Conservation (phyloP, 768 basidiomycete species). For the Suillus cothurnatus region DNA sequence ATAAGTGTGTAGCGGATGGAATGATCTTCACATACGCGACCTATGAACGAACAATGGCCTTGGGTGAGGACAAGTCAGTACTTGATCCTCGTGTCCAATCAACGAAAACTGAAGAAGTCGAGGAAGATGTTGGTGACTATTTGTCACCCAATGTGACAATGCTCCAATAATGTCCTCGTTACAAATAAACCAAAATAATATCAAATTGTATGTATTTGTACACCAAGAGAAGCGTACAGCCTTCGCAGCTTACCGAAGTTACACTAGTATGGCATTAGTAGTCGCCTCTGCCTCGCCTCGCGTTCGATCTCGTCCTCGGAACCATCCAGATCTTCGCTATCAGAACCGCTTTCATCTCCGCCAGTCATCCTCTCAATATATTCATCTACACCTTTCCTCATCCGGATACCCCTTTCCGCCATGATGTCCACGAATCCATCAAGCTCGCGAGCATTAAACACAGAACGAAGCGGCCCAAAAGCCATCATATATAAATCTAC, state of each 20-base stretch:
- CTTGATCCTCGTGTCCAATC: background rate
- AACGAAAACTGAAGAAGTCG: background rate
- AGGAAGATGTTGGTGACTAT: slow-evolving; percentile 13
- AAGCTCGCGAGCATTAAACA: slow-evolving; percentile 63
- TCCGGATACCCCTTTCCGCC: slow-evolving; percentile 72
- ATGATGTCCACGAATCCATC: slow-evolving; percentile 67
- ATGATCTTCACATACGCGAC: slow-evolving; percentile 10
- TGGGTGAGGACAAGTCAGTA: background rate
- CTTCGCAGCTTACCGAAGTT: no score
- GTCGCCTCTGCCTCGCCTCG: slow-evolving; percentile 56
- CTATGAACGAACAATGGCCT: slow-evolving; percentile 5
- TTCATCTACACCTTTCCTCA: slow-evolving; percentile 61
- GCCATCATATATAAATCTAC: slow-evolving; percentile 78
- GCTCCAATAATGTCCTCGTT: background rate
- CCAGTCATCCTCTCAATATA: slow-evolving; percentile 21
- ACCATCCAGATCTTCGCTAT: slow-evolving; percentile 26
- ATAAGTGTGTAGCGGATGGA: slow-evolving; percentile 7
- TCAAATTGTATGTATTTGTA: slow-evolving; percentile 13
- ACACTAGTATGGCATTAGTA: slow-evolving; percentile 65
- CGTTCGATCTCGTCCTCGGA: slow-evolving; percentile 59
- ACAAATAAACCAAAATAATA: slow-evolving; percentile 23
- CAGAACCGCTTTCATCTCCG: slow-evolving; percentile 28
- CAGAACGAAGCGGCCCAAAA: slow-evolving; percentile 67
- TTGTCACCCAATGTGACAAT: slow-evolving; percentile 8
- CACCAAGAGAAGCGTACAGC: background rate